A percentile compares a stretch with the other conserved stretches of the same genome.
Evolutionary conservation across 768 basidiomycete species (phyloP).

Genomic region (Phanerochaete sordida): DNA sequence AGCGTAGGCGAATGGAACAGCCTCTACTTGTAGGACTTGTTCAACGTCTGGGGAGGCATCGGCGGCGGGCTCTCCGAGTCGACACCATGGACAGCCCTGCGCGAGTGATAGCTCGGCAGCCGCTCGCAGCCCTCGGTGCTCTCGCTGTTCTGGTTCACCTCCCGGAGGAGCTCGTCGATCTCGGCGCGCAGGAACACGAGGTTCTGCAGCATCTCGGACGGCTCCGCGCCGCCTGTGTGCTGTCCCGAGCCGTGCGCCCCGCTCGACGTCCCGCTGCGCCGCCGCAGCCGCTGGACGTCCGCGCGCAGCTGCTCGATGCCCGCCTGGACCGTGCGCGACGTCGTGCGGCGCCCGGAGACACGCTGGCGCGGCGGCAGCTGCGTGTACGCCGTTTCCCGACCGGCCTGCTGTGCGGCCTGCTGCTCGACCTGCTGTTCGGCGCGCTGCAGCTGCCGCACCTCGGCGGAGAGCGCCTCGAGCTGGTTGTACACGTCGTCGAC

Average conservation of each 20-base stretch:
- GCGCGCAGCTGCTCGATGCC: conserved; percentile 2
- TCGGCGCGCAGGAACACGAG: conserved; percentile 3
- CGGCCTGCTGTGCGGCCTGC: background rate
- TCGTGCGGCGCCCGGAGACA: too few species aligned
- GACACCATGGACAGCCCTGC: background rate
- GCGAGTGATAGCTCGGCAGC: conserved; percentile 8
- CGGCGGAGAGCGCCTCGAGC: conserved; percentile 1
- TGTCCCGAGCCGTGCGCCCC: too few species aligned
- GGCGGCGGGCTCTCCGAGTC: background rate
- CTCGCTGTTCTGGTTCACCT: background rate
- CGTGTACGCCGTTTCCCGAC: too few species aligned
- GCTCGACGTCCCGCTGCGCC: background rate
- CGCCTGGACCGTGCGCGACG: background rate
- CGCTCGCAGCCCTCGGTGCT: background rate
- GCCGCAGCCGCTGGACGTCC: conserved; percentile 3
- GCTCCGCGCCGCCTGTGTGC: background rate
- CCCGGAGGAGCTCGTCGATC: conserved; percentile 6
- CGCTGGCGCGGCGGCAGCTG: too few species aligned
- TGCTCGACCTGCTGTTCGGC: background rate
- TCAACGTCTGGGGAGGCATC: background rate
- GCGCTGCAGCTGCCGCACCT: background rate
- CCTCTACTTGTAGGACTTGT: too few species aligned
- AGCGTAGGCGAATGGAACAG: too few species aligned
- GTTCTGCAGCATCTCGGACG: conserved; percentile 1
- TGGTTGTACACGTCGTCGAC: conserved; percentile 6